Evolutionary conservation across 2,329 filamentous ascomycete genomes (phyloP).

Genomic region (Penicillium palitans): DNA sequence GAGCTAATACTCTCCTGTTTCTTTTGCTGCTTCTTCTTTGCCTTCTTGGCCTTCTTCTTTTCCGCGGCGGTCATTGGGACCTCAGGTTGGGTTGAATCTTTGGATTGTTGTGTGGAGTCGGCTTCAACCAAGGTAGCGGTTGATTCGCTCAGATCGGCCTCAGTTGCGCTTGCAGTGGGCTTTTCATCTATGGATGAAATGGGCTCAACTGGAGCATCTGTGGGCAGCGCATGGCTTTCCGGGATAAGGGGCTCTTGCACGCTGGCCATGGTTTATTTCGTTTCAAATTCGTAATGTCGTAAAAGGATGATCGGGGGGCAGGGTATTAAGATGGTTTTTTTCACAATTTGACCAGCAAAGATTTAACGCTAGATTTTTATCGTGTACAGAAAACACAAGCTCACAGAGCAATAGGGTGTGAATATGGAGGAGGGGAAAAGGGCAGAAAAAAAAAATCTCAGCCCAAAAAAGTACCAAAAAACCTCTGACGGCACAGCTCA

Average conservation of each 20-base stretch:
- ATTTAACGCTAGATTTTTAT: constrained; percentile 20
- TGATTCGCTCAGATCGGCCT: constrained; percentile 4
- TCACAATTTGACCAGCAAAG: constrained; percentile 32
- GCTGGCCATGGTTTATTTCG: constrained; percentile 25
- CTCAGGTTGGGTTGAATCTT: constrained; percentile 7
- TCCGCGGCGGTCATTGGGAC: constrained; percentile 19
- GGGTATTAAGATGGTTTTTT: constrained; percentile 8
- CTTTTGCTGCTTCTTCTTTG: constrained; percentile 27
- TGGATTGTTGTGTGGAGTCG: neutral
- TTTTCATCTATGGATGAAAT: constrained; percentile 14
- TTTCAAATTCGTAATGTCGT: constrained; percentile 25
- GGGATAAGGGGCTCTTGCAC: neutral
- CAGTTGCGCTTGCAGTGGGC: neutral
- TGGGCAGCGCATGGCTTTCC: constrained; percentile 21
- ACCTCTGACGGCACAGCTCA: constrained; percentile 1
- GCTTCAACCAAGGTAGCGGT: constrained; percentile 2
- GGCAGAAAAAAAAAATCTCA: constrained; percentile 16
- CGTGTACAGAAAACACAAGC: constrained; percentile 24
- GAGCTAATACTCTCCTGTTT: constrained; percentile 18
- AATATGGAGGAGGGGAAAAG: constrained; percentile 16
- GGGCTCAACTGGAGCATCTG: constrained; percentile 19
- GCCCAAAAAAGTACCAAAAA: neutral
- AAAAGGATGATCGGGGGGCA: constrained; percentile 20
- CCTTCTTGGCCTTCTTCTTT: constrained; percentile 24
- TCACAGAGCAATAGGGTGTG: constrained; percentile 20